Percentiles rank a stretch among this genome's conserved stretches.
Evolutionary conservation across 441 rosid species (phyloP).

Genomic region (Brassica balearica): DNA sequence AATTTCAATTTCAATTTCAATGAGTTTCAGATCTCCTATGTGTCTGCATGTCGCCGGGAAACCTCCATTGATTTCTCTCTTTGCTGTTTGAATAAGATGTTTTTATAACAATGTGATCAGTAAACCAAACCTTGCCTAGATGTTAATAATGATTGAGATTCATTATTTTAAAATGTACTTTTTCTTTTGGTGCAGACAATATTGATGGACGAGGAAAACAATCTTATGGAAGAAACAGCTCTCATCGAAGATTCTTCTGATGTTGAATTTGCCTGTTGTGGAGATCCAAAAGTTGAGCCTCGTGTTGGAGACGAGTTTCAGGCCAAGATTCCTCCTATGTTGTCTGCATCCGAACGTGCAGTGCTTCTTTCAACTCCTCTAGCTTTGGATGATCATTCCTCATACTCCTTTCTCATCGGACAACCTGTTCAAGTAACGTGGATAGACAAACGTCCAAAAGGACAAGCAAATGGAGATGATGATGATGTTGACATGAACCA

Average conservation of each 20-base stretch:
- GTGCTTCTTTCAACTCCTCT: constrained; percentile 51
- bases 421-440: constrained; percentile 58
- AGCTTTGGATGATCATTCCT: constrained; percentile 49
- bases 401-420: constrained; percentile 56
- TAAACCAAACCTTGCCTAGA: constrained; percentile 6
- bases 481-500: constrained; percentile 42
- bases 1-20: neutral
- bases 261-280: constrained; percentile 53
- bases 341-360: constrained; percentile 51
- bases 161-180: constrained; percentile 14
- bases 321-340: constrained; percentile 66
- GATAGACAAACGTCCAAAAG: constrained; percentile 44
- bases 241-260: constrained; percentile 48
- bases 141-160: neutral
- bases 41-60: constrained; percentile 17
- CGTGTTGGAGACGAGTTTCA: constrained; percentile 81
- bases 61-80: constrained; percentile 18
- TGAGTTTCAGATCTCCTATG: constrained; percentile 35
- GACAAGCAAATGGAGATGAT: constrained; percentile 34
- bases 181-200: constrained; percentile 14
- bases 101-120: constrained; percentile 13
- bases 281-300: constrained; percentile 61
- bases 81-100: constrained; percentile 21
- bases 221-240: constrained; percentile 49
- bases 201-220: constrained; percentile 47